Evolutionary conservation across 257 asterid species (phyloP).

Genomic region (Echium plantagineum): DNA sequence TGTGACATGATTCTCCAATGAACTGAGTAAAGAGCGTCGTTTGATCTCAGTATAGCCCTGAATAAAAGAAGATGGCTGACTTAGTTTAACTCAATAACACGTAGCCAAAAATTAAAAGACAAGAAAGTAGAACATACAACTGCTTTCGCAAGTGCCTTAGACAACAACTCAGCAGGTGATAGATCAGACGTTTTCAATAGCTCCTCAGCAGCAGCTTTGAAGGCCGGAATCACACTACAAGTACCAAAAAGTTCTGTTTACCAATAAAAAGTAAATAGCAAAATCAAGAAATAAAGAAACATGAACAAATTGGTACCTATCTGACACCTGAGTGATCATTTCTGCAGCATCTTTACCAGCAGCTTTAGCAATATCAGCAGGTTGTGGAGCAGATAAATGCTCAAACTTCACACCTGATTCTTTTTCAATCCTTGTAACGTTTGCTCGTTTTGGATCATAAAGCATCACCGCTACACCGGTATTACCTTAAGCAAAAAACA

Average conservation of each 20-base stretch:
- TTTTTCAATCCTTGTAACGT: conserved; percentile 73
- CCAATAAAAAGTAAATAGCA: neutral
- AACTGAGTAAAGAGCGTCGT: conserved; percentile 70
- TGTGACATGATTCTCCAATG: conserved; percentile 81
- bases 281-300: neutral
- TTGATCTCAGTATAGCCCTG: conserved; percentile 91
- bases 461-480: conserved; percentile 89
- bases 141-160: conserved; percentile 93
- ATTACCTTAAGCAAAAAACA: conserved; percentile 49
- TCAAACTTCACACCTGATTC: conserved; percentile 94
- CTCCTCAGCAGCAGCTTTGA: conserved; percentile 88
- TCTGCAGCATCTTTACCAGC: conserved; percentile 79
- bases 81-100: neutral
- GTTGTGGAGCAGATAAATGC: conserved; percentile 90
- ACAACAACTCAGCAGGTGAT: conserved; percentile 70
- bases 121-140: conserved; percentile 40
- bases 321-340: conserved; percentile 51
- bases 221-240: conserved; percentile 70
- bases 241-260: neutral
- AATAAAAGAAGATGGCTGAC: neutral
- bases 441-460: conserved; percentile 83
- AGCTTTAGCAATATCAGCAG: conserved; percentile 79
- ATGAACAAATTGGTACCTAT: conserved; percentile 9
- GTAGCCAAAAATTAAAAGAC: neutral
- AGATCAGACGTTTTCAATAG: conserved; percentile 48